Conservation (phyloP, 2,329 filamentous ascomycete species). For the Colletotrichum gloeosporioides region DNA sequence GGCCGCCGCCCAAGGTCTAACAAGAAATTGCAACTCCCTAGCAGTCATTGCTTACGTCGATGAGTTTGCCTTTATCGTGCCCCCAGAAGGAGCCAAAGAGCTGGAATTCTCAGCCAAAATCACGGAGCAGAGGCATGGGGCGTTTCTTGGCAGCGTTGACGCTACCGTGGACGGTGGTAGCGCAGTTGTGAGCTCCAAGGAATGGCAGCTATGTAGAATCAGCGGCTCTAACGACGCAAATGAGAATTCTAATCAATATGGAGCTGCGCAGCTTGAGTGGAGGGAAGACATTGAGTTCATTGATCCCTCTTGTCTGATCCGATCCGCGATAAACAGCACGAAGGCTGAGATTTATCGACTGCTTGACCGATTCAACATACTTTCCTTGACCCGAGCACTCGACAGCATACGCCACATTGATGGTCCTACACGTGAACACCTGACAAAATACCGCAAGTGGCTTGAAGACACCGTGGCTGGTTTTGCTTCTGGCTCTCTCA, state of each 20-base stretch:
- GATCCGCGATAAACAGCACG: neutral
- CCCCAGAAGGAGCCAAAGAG: neutral
- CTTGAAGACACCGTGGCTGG: neutral
- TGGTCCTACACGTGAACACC: neutral
- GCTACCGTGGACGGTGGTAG: neutral
- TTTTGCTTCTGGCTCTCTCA: neutral
- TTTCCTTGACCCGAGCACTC: neutral
- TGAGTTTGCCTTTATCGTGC: neutral
- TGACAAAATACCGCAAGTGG: neutral
- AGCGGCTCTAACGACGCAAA: neutral
- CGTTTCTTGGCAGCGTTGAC: neutral
- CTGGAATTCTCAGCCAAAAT: neutral
- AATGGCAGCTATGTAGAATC: neutral
- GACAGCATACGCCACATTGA: neutral
- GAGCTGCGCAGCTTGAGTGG: neutral
- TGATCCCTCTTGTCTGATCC: neutral
- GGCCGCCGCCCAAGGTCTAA: neutral
- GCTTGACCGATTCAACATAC: neutral
- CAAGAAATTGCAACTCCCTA: neutral
- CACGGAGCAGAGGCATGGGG: neutral
- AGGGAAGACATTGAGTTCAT: neutral
- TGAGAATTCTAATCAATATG: neutral
- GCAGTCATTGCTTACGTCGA: conserved; percentile 1
- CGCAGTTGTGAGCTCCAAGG: neutral
- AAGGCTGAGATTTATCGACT: neutral